These are phyloP conservation scores for Psilocybe cubensis DNA, from an alignment of 768 basidiomycete species.

Conservation along the genomic window DNA sequence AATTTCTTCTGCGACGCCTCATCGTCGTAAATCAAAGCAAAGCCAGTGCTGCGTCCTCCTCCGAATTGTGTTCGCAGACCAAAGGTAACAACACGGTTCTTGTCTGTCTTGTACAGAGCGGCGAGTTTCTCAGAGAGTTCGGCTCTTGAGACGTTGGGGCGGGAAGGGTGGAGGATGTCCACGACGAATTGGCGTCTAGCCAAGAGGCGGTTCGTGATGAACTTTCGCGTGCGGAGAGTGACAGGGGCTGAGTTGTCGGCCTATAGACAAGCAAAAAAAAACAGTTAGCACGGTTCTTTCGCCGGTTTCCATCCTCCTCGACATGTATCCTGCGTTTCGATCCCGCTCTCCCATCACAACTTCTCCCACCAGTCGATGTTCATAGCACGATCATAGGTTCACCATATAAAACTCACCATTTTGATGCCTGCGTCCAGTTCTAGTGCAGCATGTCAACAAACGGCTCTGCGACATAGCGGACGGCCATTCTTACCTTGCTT, in stretches of 20 bases:
- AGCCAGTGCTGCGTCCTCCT: conserved; percentile 97
- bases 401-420: conserved; percentile 35
- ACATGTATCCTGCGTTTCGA: background rate
- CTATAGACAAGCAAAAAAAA: conserved; percentile 38
- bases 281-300: background rate
- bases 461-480: background rate
- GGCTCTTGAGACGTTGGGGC: conserved; percentile 89
- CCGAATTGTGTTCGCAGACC: conserved; percentile 96
- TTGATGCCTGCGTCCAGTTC: conserved; percentile 27
- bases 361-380: background rate
- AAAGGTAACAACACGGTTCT: conserved; percentile 89
- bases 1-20: conserved; percentile 95
- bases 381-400: conserved; percentile 15
- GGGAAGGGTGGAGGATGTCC: conserved; percentile 94
- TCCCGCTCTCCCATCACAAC: background rate
- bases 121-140: conserved; percentile 95
- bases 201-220: conserved; percentile 98
- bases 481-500: conserved; percentile 41
- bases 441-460: conserved; percentile 8
- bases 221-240: conserved; percentile 98
- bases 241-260: conserved; percentile 83
- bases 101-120: conserved; percentile 89
- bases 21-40: conserved; percentile 96
- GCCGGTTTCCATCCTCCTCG: background rate
- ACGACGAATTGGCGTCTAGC: conserved; percentile 96